phyloP scores from a whole-genome alignment of 2,329 filamentous ascomycete genomes.

The Claviceps capensis region DNA sequence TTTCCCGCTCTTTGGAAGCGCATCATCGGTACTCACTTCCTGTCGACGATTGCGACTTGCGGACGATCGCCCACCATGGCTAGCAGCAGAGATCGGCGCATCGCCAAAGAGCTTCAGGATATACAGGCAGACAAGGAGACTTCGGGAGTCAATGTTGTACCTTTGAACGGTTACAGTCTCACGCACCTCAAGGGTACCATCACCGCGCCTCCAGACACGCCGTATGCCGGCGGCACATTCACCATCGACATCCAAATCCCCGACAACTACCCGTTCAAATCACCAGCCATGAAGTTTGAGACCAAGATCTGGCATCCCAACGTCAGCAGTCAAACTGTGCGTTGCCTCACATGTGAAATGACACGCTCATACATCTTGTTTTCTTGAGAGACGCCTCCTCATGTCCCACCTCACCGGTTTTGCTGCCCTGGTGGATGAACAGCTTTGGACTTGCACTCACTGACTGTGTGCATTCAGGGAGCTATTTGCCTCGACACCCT shows the following conservation, averaged over 20 bases:
- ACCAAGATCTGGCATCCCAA: conserved; percentile 98
- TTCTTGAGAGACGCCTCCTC: neutral
- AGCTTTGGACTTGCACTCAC: neutral
- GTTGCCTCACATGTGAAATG: conserved; percentile 16
- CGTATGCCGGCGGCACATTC: conserved; percentile 79
- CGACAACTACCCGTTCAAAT: conserved; percentile 81
- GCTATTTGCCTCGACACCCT: conserved; percentile 95
- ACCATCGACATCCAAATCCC: conserved; percentile 78
- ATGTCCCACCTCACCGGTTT: neutral
- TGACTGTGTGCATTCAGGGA: conserved; percentile 42
- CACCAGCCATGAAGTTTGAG: conserved; percentile 78
- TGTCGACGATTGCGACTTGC: neutral
- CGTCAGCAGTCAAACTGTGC: conserved; percentile 81
- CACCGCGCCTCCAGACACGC: conserved; percentile 77
- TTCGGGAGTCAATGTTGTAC: conserved; percentile 61
- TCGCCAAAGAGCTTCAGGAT: conserved; percentile 65
- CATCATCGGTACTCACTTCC: neutral
- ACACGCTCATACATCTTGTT: neutral
- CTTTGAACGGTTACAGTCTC: conserved; percentile 53
- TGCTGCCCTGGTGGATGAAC: neutral
- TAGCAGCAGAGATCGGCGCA: conserved; percentile 41
- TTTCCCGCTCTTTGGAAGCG: neutral
- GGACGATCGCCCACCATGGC: conserved; percentile 23
- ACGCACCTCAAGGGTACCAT: conserved; percentile 76
- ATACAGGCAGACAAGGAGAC: conserved; percentile 57